Conservation (phyloP, 176 grass and related monocot species). For the Carex scoparia region DNA sequence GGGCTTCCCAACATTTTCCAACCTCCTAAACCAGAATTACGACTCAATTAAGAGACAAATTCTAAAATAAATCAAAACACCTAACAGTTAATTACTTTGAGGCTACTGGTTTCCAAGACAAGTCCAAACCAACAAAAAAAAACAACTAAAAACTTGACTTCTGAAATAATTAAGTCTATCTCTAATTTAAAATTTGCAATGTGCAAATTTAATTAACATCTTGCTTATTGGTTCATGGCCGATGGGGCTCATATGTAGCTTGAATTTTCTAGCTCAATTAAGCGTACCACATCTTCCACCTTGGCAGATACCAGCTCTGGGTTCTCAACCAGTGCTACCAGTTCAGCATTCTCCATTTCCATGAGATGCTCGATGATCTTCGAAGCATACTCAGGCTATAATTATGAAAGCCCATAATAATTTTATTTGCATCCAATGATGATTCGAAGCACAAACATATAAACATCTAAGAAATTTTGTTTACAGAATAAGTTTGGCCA, state of each 20-base stretch:
- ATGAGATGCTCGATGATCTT: conserved; percentile 83
- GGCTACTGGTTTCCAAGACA: neutral
- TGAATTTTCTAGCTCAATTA: conserved; percentile 35
- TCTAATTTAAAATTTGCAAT: neutral
- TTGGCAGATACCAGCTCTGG: conserved; percentile 49
- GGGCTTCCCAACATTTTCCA: neutral
- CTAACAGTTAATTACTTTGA: conserved; percentile 18
- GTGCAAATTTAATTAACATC: conserved; percentile 33
- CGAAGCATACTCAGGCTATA: conserved; percentile 43
- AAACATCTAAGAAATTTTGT: no score
- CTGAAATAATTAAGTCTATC: neutral
- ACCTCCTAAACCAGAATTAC: neutral
- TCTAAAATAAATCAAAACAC: conserved; percentile 17
- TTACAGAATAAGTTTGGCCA: neutral
- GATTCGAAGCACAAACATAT: neutral
- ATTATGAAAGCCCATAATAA: neutral
- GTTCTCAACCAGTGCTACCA: conserved; percentile 40
- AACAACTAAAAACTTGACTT: neutral
- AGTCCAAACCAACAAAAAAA: neutral
- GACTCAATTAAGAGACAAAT: conserved; percentile 8
- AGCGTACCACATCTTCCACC: conserved; percentile 43
- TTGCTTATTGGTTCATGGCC: conserved; percentile 30
- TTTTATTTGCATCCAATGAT: neutral
- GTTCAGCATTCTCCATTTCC: conserved; percentile 51
- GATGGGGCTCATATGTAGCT: conserved; percentile 35